phyloP scores from a whole-genome alignment of 2,329 filamentous ascomycete species.

The Phoma sp. region DNA sequence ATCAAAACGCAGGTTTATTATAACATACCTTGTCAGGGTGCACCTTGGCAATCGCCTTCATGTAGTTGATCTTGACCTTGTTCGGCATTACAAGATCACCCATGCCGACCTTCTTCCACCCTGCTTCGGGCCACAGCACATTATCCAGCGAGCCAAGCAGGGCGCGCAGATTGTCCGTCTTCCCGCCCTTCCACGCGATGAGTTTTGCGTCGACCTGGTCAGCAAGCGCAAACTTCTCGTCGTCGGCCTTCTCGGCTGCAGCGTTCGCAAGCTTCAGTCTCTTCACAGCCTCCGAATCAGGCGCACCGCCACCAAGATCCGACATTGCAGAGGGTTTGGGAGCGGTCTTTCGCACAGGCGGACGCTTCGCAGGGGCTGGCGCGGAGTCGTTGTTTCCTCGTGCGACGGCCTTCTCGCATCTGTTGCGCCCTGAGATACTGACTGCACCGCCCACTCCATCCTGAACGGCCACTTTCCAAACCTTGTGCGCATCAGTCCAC shows the following conservation, averaged over 20 bases:
- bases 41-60: conserved; percentile 98
- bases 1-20: too few species aligned
- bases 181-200: conserved; percentile 83
- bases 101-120: conserved; percentile 97
- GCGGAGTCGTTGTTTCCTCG: conserved; percentile 27
- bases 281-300: conserved; percentile 75
- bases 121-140: conserved; percentile 88
- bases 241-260: conserved; percentile 83
- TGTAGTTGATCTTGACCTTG: conserved; percentile 96
- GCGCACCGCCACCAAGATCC: conserved; percentile 52
- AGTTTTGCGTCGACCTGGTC: conserved; percentile 85
- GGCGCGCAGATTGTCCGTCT: conserved; percentile 89
- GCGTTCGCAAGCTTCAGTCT: conserved; percentile 82
- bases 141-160: conserved; percentile 84
- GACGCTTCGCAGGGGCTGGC: conserved; percentile 29
- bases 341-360: conserved; percentile 36
- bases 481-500: conserved; percentile 80
- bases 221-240: conserved; percentile 87
- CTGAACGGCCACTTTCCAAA: conserved; percentile 85
- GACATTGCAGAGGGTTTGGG: conserved; percentile 51
- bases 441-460: conserved; percentile 83
- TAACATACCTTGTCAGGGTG: conserved; percentile 91
- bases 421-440: conserved; percentile 82
- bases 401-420: conserved; percentile 84
- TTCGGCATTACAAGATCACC: conserved; percentile 90